Conservation (phyloP, 1,139 yeast species). For the Magnusiomyces suaveolens region DNA sequence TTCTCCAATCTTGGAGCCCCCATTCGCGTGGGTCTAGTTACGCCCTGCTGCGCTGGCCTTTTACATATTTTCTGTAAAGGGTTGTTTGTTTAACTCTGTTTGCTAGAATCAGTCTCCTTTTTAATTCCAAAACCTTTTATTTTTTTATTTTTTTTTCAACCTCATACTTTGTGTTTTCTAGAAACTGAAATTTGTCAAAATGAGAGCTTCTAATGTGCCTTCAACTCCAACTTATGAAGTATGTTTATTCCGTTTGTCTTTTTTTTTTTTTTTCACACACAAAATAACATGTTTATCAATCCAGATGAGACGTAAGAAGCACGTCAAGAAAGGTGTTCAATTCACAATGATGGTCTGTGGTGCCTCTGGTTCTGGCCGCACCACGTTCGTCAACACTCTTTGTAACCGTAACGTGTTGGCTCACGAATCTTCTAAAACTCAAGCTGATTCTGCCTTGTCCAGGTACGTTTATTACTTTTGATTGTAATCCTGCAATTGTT, state of each 20-base stretch:
- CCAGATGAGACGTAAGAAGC: conserved; percentile 54
- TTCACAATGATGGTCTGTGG: conserved; percentile 74
- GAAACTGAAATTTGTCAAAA: not conserved
- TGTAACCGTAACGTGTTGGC: conserved; percentile 75
- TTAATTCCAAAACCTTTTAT: too few relatives aligned
- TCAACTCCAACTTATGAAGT: conserved; percentile 2
- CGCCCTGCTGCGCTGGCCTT: not conserved
- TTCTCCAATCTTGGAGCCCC: too few relatives aligned
- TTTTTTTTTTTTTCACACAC: too few relatives aligned
- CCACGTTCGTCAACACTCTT: conserved; percentile 68
- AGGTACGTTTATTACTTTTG: not conserved
- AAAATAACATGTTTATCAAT: too few relatives aligned
- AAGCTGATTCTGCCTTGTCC: not conserved
- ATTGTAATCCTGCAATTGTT: too few relatives aligned
- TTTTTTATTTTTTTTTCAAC: not conserved
- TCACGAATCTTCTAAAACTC: conserved; percentile 9
- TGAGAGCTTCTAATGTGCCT: not conserved
- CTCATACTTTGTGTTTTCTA: not conserved
- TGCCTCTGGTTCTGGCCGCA: conserved; percentile 63
- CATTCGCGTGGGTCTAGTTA: not conserved
- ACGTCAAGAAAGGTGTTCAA: conserved; percentile 72
- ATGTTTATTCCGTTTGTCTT: not conserved
- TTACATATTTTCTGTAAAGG: not conserved
- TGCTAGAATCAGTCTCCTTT: too few relatives aligned
- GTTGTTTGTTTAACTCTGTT: not conserved